These are phyloP conservation scores for Ceratocystis variospora DNA, from an alignment of 2,329 filamentous ascomycete species.

Conservation along the genomic window DNA sequence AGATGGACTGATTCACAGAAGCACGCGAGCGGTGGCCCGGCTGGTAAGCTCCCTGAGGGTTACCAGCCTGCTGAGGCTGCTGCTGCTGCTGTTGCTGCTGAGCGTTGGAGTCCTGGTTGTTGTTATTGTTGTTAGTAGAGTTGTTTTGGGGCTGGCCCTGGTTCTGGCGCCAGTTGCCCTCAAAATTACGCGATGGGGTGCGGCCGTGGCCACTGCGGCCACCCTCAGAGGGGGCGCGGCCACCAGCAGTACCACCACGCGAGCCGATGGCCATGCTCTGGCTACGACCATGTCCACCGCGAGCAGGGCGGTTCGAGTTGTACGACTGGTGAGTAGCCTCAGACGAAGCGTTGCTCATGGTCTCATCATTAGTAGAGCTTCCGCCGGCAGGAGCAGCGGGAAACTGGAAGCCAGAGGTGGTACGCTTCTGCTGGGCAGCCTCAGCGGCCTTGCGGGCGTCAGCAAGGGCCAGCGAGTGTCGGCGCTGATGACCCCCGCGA, in stretches of 20 bases:
- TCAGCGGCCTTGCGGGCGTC: conserved; percentile 98
- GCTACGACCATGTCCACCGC: conserved; percentile 57
- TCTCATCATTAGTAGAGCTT: conserved; percentile 44
- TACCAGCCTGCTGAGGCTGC: conserved; percentile 39
- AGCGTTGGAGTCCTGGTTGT: conserved; percentile 5
- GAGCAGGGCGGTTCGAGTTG: conserved; percentile 38
- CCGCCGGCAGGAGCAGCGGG: conserved; percentile 55
- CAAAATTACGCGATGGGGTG: conserved; percentile 82
- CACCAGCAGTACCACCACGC: conserved; percentile 48
- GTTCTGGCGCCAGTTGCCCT: conserved; percentile 84
- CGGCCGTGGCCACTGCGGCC: conserved; percentile 64
- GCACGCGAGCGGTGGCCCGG: conserved; percentile 77
- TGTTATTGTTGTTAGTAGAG: background rate
- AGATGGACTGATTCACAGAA: conserved; percentile 69
- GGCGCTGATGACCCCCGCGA: conserved; percentile 73
- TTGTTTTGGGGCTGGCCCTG: conserved; percentile 36
- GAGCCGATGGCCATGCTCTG: conserved; percentile 79
- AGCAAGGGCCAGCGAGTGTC: conserved; percentile 85
- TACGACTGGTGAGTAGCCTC: conserved; percentile 25
- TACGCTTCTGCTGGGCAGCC: conserved; percentile 89
- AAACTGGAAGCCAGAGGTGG: conserved; percentile 88
- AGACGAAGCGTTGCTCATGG: conserved; percentile 26
- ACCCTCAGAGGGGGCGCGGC: conserved; percentile 54
- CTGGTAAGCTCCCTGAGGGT: conserved; percentile 51
- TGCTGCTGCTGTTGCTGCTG: conserved; percentile 26